These are phyloP conservation scores for Apostasia ramifera DNA, from an alignment of 106 monocot species.

Conservation along the genomic window DNA sequence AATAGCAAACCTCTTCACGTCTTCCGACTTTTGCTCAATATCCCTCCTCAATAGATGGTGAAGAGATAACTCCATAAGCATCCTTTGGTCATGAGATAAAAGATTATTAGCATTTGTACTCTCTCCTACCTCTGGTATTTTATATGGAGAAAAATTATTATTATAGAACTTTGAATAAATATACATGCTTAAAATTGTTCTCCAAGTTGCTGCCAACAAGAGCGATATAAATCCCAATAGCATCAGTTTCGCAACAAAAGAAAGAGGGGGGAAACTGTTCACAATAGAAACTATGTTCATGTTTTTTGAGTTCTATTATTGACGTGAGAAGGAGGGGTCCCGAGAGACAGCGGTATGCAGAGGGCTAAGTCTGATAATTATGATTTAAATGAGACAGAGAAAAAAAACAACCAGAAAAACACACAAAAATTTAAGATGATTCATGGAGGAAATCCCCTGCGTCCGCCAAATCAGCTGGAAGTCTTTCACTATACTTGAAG, in stretches of 20 bases:
- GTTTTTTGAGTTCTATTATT: too few relatives aligned
- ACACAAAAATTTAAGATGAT: too few relatives aligned
- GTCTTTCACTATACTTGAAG: too few relatives aligned
- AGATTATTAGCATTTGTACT: conserved; percentile 17
- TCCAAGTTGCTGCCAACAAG: conserved; percentile 77
- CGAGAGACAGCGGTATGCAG: too few relatives aligned
- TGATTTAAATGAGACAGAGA: too few relatives aligned
- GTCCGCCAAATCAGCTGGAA: too few relatives aligned
- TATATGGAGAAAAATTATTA: conserved; percentile 77
- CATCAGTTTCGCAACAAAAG: conserved; percentile 76
- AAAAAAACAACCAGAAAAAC: too few relatives aligned
- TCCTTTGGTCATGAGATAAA: conserved; percentile 16
- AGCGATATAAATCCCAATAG: conserved; percentile 90
- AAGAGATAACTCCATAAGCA: conserved; percentile 19
- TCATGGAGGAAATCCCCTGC: too few relatives aligned
- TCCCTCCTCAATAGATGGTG: conserved; percentile 39
- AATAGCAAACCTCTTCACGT: conserved; percentile 55
- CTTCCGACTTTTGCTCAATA: conserved; percentile 22
- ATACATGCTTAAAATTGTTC: conserved; percentile 83
- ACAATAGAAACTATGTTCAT: too few relatives aligned
- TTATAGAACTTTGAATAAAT: conserved; percentile 87
- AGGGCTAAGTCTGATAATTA: too few relatives aligned
- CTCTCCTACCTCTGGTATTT: conserved; percentile 42
- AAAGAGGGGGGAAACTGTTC: neutral
- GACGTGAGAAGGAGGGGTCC: too few relatives aligned